Base-by-base conservation (phyloP, 2,329 filamentous ascomycete genomes). In the Phaeosphaeria sp. region DNA sequence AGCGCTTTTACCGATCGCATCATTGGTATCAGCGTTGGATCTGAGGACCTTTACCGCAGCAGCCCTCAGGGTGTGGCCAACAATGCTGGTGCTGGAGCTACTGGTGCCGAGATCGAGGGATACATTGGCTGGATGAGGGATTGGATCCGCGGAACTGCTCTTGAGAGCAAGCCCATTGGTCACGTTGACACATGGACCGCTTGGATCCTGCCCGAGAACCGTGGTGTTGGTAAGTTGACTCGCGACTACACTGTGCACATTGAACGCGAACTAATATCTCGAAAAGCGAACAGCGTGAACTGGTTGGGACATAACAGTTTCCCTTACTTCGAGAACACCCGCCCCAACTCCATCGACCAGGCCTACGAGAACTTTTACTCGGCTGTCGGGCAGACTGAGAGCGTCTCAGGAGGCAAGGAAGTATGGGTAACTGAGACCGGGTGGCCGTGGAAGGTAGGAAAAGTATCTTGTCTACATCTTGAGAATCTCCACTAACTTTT, bases 371-470 rank as follows among this genome's bases (percentile, higher is more conserved):
- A 93, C 52, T 94, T 95, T 81, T 80, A 87, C 69, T 81, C 83
- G 4, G 88, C 90, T 17, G 80, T 90, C 30, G 78, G 82, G 43
- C 82, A 83, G 57, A 91, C 90, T 39, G 77, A 84, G 62, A 77
- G 73, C 13, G 88, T 82, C 30, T 84, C 86, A 22, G 80, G 81
- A 21, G 85, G 85, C 69, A 93, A 92, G 83, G 81, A 85, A 17
- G 85, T 96, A 66, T 95, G 91, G 90, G 85, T 95, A 60, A 94
- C 92, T 18, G 92, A 96, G 84, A 94, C 91, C 13, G 92, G 92
- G 61, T 94, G 90, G 87, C 92, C 92, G 25, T 62, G 58, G 47
- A 54, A 59, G 15, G n/a, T n/a, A n/a, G n/a, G n/a, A n/a, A n/a
- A n/a, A n/a, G n/a, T n/a, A n/a, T n/a, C n/a, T n/a, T n/a, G n/a